Percentiles rank a stretch among this genome's conserved stretches.
Evolutionary conservation across 2,329 filamentous ascomycete species (phyloP).

Genomic region (Microdochium nivale): DNA sequence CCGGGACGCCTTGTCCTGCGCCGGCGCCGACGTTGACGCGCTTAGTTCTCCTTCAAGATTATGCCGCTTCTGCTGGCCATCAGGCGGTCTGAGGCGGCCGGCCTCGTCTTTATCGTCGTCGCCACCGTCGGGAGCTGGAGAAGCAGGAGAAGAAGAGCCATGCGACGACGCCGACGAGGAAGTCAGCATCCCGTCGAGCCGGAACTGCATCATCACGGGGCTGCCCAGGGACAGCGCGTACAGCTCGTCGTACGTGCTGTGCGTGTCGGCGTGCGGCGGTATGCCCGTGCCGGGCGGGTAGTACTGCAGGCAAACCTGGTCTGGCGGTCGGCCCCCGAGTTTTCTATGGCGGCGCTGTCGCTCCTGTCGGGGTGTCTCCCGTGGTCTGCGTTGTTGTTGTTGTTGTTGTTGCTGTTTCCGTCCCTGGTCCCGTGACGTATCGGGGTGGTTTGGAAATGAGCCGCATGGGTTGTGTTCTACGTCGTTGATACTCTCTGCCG

Average conservation of each 20-base stretch:
- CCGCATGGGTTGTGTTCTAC: no score
- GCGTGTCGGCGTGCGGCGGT: constrained; percentile 53
- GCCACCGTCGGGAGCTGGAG: not conserved
- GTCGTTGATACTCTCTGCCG: no score
- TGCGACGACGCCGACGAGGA: no score
- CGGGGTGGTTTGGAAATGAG: no score
- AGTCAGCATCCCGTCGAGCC: not conserved
- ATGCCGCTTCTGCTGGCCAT: no score
- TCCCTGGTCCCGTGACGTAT: not conserved
- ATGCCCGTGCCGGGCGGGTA: constrained; percentile 53
- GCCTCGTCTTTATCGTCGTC: no score
- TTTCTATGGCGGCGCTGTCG: not conserved
- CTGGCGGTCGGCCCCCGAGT: constrained; percentile 33
- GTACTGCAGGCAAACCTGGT: constrained; percentile 52
- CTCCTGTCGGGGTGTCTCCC: not conserved
- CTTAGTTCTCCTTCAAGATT: no score
- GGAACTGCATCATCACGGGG: constrained; percentile 15
- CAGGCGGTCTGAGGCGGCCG: no score
- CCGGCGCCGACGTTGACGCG: no score
- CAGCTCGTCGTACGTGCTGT: constrained; percentile 29
- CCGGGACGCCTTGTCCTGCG: not conserved
- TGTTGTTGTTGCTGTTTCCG: not conserved
- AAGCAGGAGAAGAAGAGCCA: no score
- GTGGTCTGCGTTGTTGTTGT: not conserved
- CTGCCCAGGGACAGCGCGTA: constrained; percentile 15